A percentile compares a stretch with the other conserved stretches of the same genome.
Evolutionary conservation across 495 filamentous ascomycete genomes (phyloP).

Genomic region (Aspergillus sclerotioniger): DNA sequence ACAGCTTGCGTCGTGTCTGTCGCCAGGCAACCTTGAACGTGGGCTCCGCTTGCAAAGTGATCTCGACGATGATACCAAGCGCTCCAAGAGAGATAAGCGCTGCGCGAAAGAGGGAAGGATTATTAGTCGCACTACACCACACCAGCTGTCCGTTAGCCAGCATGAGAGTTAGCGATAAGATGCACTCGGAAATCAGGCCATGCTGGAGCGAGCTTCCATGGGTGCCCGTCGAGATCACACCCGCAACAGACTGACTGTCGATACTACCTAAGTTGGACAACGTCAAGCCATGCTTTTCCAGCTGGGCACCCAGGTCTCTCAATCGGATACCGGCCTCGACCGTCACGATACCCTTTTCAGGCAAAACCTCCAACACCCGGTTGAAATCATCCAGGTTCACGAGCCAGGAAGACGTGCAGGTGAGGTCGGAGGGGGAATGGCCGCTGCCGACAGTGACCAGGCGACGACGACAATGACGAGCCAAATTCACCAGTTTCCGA

Average conservation of each 20-base stretch:
- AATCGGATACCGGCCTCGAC: constrained; percentile 86
- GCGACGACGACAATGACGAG: constrained; percentile 74
- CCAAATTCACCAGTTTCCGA: constrained; percentile 76
- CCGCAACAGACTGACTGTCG: constrained; percentile 88
- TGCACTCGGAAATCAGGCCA: constrained; percentile 75
- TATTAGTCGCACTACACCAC: constrained; percentile 68
- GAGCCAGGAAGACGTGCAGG: constrained; percentile 92
- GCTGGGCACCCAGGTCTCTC: constrained; percentile 60
- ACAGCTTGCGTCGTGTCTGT: constrained; percentile 70
- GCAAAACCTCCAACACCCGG: constrained; percentile 65
- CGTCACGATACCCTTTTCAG: constrained; percentile 59
- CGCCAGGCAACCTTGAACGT: constrained; percentile 80
- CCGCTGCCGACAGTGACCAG: constrained; percentile 79
- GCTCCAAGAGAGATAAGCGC: constrained; percentile 85
- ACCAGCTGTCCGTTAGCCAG: constrained; percentile 76
- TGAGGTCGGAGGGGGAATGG: constrained; percentile 90
- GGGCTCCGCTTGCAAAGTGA: constrained; percentile 76
- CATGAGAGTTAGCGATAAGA: constrained; percentile 72
- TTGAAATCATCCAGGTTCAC: constrained; percentile 86
- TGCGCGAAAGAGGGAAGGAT: constrained; percentile 80
- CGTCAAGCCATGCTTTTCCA: constrained; percentile 71
- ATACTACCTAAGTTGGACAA: constrained; percentile 92
- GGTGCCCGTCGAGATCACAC: constrained; percentile 88
- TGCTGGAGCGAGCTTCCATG: constrained; percentile 85
- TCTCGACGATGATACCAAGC: constrained; percentile 84